Evolutionary conservation across 257 asterid species (phyloP).

Genomic region (Nicotiana noctiflora): DNA sequence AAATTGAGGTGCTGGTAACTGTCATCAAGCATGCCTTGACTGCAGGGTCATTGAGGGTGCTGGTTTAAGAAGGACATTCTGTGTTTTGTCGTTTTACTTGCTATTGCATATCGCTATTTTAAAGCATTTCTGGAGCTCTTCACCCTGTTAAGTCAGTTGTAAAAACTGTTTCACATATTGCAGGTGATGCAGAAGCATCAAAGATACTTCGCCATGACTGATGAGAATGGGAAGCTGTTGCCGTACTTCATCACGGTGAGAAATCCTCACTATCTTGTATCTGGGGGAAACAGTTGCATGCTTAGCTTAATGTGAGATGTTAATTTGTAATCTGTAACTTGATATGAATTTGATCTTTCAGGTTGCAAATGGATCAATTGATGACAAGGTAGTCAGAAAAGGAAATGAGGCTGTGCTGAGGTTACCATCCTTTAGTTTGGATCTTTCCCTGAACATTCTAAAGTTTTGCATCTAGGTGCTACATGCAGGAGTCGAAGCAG

Average conservation of each 20-base stretch:
- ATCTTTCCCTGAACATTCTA: neutral
- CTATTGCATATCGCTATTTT: neutral
- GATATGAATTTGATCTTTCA: constrained; percentile 20
- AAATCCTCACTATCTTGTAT: constrained; percentile 19
- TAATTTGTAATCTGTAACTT: neutral
- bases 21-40: neutral
- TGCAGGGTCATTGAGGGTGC: neutral
- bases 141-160: neutral
- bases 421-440: constrained; percentile 23
- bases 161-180: neutral
- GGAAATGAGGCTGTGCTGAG: constrained; percentile 99
- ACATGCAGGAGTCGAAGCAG: neutral
- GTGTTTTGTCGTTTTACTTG: constrained; percentile 1
- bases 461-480: constrained; percentile 8
- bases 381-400: constrained; percentile 66
- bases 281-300: neutral
- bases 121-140: neutral
- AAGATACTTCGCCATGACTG: constrained; percentile 80
- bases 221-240: constrained; percentile 58
- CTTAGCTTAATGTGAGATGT: neutral
- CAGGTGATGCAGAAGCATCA: constrained; percentile 99
- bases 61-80: neutral
- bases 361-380: constrained; percentile 96
- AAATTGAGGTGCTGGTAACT: neutral
- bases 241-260: constrained; percentile 88